Base-by-base conservation (phyloP, 2,329 filamentous ascomycete species). In the Escovopsis sp. region DNA sequence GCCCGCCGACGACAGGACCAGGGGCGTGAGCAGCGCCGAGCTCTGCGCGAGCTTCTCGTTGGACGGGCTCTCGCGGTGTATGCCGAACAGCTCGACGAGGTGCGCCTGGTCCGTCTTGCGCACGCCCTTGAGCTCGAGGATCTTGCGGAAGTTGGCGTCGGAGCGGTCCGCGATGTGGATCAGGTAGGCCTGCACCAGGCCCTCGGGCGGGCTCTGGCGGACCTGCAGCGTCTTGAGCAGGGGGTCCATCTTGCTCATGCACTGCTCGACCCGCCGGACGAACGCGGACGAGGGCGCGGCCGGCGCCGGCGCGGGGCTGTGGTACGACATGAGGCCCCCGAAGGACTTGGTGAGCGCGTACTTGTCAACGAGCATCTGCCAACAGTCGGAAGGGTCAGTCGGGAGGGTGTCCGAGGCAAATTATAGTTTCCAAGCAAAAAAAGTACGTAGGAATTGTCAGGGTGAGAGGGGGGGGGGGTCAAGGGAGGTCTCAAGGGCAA, bases 171-270 rank as follows among this genome's bases (percentile, higher is more conserved):
- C 87, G 49, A 98, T 91, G 63, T 96, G 91, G 60, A 96, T 94
- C 30, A 98, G 78, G 59, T 98, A 98, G 30, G 91, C 91, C 64
- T 96, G 89, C 0, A 98, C 88, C 4, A 98, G 75, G 2, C 85
- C 89, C 66, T 98, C 91, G 0, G 89, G 84, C 0, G 91, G 91
- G 5, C 83, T 84, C 2, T 88, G 79, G 25, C 85, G 85, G 38
- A 98, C 89, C 68, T 98, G 91, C 3, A 98, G 74, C 2, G 91
- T 96, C 63, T 98, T 98, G 52, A 98, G 80, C 16, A 98, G 74
- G 1, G 86, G 84, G 54, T 96, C 89, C 49, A 96, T 80, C 50
- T 87, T 85, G 44, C 78, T 77, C 71, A 94, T 91, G 55, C 76
- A 81, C 45, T 79, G 74, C 55, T 82, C 84, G 39, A 95, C 85